Percentiles rank a stretch among this genome's conserved stretches.
These are phyloP conservation scores for Ambrosia hybrid DNA, from an alignment of 140 eudicot genomes.

Conservation along the genomic window DNA sequence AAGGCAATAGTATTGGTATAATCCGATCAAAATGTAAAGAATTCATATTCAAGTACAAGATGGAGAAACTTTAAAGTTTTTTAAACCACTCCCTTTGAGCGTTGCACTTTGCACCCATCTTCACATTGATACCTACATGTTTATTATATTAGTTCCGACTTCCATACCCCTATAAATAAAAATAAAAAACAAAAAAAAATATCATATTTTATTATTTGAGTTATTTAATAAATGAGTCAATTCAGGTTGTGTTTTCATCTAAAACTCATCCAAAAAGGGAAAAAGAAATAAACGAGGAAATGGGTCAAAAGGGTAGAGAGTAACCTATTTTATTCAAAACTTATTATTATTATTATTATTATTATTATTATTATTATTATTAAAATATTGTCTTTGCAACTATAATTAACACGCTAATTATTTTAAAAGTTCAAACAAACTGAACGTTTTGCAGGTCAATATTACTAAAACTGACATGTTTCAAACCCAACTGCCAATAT, in stretches of 20 bases:
- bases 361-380: background rate
- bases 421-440: background rate
- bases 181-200: too few relatives aligned
- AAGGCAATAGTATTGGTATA: constrained; percentile 10
- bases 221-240: background rate
- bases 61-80: constrained; percentile 21
- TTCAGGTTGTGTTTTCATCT: background rate
- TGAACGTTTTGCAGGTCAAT: background rate
- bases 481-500: background rate
- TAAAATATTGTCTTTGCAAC: background rate
- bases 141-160: background rate
- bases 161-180: background rate
- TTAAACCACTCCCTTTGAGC: constrained; percentile 11
- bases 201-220: too few relatives aligned
- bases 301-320: background rate
- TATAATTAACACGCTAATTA: background rate
- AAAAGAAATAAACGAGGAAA: background rate
- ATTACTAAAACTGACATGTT: background rate
- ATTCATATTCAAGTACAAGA: constrained; percentile 25
- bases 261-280: background rate
- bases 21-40: constrained; percentile 12
- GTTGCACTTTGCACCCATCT: constrained; percentile 8
- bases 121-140: constrained; percentile 22
- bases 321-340: background rate
- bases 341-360: too few relatives aligned